Percentiles rank a stretch among this genome's conserved stretches.
phyloP scores from a whole-genome alignment of 306 rosid species.

The Cucurbita pepo region DNA sequence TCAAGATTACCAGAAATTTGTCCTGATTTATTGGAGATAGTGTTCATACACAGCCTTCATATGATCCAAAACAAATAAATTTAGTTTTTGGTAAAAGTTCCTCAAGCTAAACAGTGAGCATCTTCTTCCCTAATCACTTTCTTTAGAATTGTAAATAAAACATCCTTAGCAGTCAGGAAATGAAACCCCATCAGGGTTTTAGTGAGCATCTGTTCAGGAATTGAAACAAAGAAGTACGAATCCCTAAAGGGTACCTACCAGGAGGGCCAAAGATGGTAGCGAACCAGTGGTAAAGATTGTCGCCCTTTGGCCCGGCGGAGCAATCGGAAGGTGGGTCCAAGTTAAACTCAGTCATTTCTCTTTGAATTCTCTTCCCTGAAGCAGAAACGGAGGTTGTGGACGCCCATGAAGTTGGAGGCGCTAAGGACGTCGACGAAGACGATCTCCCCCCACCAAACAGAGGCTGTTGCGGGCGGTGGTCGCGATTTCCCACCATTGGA shows the following conservation, averaged over 20 bases:
- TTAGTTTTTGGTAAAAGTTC: no score
- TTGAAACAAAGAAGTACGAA: neutral
- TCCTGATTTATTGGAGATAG: neutral
- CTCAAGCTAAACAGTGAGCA: neutral
- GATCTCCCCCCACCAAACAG: neutral
- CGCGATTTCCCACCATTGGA: neutral
- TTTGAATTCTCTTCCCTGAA: conserved; percentile 74
- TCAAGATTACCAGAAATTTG: neutral
- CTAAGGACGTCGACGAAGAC: neutral
- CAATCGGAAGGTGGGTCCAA: conserved; percentile 62
- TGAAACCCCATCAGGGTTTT: neutral
- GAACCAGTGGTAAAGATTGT: conserved; percentile 85
- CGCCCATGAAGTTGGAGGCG: conserved; percentile 47
- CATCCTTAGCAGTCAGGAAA: neutral
- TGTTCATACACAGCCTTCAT: neutral
- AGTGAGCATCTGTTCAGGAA: neutral
- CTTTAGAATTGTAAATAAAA: neutral
- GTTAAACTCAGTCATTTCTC: conserved; percentile 74
- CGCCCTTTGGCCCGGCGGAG: conserved; percentile 93
- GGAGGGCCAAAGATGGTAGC: conserved; percentile 75
- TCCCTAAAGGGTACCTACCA: conserved; percentile 10
- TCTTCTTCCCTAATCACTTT: neutral
- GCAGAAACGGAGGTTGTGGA: conserved; percentile 64
- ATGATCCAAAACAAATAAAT: neutral
- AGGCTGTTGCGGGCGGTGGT: neutral